Percentiles rank a stretch among this genome's conserved stretches.
Conservation (phyloP, 2,329 filamentous ascomycete genomes). For the Clonostachys byssicola region DNA sequence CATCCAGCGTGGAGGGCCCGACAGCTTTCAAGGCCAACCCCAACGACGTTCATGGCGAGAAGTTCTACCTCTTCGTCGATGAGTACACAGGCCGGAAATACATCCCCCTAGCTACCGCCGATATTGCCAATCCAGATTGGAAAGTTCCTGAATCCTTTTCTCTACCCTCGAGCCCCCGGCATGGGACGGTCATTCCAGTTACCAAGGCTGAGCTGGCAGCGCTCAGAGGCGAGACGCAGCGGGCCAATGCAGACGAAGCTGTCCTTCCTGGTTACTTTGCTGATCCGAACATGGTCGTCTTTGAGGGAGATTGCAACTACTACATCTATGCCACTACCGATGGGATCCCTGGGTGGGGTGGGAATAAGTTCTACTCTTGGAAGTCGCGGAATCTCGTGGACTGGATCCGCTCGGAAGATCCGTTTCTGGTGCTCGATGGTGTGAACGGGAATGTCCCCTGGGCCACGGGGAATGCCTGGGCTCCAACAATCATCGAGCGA, state of each 20-base stretch:
- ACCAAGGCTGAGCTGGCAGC: slow-evolving; percentile 37
- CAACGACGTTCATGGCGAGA: slow-evolving; percentile 42
- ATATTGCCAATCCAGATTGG: slow-evolving; percentile 44
- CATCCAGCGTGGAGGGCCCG: slow-evolving; percentile 43
- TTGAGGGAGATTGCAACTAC: slow-evolving; percentile 28
- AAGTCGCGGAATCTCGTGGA: slow-evolving; percentile 33
- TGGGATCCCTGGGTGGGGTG: slow-evolving; percentile 36
- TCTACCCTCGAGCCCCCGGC: slow-evolving; percentile 43
- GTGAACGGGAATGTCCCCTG: slow-evolving; percentile 52
- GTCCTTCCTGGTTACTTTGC: slow-evolving; percentile 32
- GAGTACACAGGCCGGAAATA: slow-evolving; percentile 47
- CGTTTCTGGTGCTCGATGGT: slow-evolving; percentile 40
- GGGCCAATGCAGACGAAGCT: slow-evolving; percentile 15
- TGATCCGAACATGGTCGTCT: slow-evolving; percentile 41
- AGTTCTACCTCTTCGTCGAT: slow-evolving; percentile 52
- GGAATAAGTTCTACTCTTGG: slow-evolving; percentile 42
- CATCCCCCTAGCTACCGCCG: slow-evolving; percentile 44
- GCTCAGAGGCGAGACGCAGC: slow-evolving; percentile 11
- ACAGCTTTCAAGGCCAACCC: slow-evolving; percentile 47
- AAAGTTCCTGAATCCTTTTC: slow-evolving; percentile 37
- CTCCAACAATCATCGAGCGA: slow-evolving; percentile 56
- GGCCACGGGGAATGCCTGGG: slow-evolving; percentile 65
- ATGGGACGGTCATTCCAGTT: slow-evolving; percentile 48
- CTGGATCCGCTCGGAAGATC: slow-evolving; percentile 32
- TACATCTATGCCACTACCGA: slow-evolving; percentile 44